Percentiles rank a stretch among this genome's conserved stretches.
Conservation (phyloP, 129 eudicot genomes). For the Kitagawia praeruptora region DNA sequence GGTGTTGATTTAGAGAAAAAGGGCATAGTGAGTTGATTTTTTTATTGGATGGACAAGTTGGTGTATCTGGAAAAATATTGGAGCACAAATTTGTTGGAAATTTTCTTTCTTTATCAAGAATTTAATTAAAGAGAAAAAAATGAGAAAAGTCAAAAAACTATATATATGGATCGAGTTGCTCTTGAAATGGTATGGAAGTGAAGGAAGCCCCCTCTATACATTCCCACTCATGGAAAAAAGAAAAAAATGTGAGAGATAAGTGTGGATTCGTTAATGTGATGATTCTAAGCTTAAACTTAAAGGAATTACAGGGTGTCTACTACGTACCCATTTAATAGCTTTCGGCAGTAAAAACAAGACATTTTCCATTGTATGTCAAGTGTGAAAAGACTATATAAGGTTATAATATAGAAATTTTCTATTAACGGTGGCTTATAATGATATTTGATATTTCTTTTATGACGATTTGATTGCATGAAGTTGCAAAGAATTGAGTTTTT, state of each 20-base stretch:
- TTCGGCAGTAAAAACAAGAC: not conserved
- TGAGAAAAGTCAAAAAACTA: not conserved
- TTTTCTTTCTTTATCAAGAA: too few species aligned
- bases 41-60: too few species aligned
- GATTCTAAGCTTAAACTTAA: constrained; percentile 31
- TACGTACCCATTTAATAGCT: constrained; percentile 5
- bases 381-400: too few species aligned
- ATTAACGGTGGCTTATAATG: too few species aligned
- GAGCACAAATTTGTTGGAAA: too few species aligned
- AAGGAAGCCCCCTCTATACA: constrained; percentile 5
- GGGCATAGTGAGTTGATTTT: not conserved
- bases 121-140: too few species aligned
- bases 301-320: constrained; percentile 16
- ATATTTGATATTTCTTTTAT: too few species aligned
- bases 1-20: not conserved
- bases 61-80: too few species aligned
- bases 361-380: too few species aligned
- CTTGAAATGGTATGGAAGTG: constrained; percentile 1
- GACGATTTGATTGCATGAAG: too few species aligned
- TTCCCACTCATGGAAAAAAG: constrained; percentile 13
- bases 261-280: constrained; percentile 9
- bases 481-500: too few species aligned
- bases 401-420: too few species aligned
- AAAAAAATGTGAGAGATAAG: constrained; percentile 1
- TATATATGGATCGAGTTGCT: not conserved